These are phyloP conservation scores for Platanus orientalis DNA, from an alignment of 164 flowering plant genomes.

Conservation along the genomic window DNA sequence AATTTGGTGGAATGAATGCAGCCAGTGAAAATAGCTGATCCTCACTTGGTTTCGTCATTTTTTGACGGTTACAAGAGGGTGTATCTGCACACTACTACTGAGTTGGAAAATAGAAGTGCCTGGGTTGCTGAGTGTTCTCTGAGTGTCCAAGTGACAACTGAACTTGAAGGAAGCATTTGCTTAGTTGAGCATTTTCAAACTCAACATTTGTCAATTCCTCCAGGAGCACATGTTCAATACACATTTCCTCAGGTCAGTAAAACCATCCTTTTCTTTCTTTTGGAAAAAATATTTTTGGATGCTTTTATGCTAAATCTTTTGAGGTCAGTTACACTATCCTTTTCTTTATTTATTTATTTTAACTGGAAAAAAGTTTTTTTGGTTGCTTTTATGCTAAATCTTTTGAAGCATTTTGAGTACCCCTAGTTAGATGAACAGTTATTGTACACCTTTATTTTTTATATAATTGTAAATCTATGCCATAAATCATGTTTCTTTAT, in stretches of 20 bases:
- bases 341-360: too few species aligned
- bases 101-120: conserved; percentile 74
- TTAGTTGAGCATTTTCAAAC: conserved; percentile 84
- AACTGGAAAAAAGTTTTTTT: too few species aligned
- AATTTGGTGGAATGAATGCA: conserved; percentile 36
- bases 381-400: too few species aligned
- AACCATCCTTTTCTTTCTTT: not conserved
- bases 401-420: too few species aligned
- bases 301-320: too few species aligned
- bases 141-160: conserved; percentile 75
- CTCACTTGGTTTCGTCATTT: conserved; percentile 94
- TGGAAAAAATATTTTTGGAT: not conserved
- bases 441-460: too few species aligned
- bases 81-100: conserved; percentile 73
- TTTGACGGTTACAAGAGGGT: conserved; percentile 75
- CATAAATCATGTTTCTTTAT: too few species aligned
- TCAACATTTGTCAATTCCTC: conserved; percentile 52
- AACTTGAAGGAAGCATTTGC: conserved; percentile 58
- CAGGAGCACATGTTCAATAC: conserved; percentile 51
- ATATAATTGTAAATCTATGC: too few species aligned
- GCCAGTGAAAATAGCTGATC: conserved; percentile 92
- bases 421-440: too few species aligned
- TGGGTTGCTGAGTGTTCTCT: conserved; percentile 77
- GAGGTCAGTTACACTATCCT: too few species aligned
- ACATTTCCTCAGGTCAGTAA: conserved; percentile 77